These are phyloP conservation scores for Nicotiana undulata DNA, from an alignment of 257 asterid species.

Conservation along the genomic window DNA sequence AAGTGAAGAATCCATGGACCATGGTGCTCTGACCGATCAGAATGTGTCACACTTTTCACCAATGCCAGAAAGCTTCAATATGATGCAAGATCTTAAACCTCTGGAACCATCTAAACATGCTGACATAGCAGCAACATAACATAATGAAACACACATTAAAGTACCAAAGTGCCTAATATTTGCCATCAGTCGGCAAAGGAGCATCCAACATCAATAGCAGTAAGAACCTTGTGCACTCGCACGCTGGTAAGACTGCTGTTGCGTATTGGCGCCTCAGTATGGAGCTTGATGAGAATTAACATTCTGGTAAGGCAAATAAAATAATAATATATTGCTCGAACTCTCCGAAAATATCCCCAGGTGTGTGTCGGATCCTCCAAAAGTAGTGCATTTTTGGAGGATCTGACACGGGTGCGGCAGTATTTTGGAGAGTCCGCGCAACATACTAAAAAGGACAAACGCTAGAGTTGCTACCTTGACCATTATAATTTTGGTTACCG, in stretches of 20 bases:
- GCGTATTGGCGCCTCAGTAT: conserved; percentile 19
- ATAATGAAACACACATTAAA: conserved; percentile 5
- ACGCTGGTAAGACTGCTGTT: conserved; percentile 15
- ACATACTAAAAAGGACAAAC: conserved; percentile 21
- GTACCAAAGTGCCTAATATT: conserved; percentile 19
- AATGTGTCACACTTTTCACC: neutral
- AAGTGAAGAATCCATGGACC: neutral
- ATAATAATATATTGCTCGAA: no score
- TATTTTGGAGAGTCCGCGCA: no score
- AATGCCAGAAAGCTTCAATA: neutral
- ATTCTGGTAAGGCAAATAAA: conserved; percentile 24
- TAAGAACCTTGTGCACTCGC: conserved; percentile 29
- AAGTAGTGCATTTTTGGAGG: no score
- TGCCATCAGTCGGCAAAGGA: neutral
- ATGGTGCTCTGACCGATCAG: neutral
- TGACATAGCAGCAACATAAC: neutral
- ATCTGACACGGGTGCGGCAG: no score
- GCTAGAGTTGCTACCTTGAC: conserved; percentile 19
- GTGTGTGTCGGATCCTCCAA: no score
- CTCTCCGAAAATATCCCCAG: no score
- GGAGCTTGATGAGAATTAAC: conserved; percentile 13
- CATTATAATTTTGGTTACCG: conserved; percentile 23
- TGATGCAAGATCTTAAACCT: neutral
- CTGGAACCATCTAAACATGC: neutral
- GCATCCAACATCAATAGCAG: conserved; percentile 25